Percentiles rank a stretch among this genome's conserved stretches.
These are phyloP conservation scores for Mortierella sp. DNA, from an alignment of 371 early-diverging fungal genomes.

Conservation along the genomic window DNA sequence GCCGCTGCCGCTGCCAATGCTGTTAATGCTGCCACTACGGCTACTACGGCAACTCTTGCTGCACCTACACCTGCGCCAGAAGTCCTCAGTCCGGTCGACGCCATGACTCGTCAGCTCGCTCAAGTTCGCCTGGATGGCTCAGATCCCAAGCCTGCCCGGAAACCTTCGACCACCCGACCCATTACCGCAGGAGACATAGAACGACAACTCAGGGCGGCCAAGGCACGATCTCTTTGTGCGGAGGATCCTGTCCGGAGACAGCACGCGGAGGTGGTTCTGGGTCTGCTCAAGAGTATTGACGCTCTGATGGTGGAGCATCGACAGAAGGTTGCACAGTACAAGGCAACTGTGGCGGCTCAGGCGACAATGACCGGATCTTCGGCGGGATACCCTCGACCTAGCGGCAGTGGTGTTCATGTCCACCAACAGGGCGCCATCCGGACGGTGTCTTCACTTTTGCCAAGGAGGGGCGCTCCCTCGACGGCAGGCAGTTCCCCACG, in stretches of 20 bases:
- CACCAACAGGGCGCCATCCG: conserved; percentile 27
- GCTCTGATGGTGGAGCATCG: conserved; percentile 35
- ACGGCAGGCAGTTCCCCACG: neutral
- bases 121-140: conserved; percentile 19
- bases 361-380: neutral
- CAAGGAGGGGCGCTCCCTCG: conserved; percentile 4
- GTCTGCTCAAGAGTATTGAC: conserved; percentile 47
- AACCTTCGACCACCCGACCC: conserved; percentile 24
- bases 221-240: conserved; percentile 38
- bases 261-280: conserved; percentile 41
- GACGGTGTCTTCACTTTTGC: conserved; percentile 38
- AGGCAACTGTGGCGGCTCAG: conserved; percentile 6
- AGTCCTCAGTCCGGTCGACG: conserved; percentile 31
- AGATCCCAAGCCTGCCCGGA: conserved; percentile 1
- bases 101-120: conserved; percentile 41
- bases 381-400: neutral
- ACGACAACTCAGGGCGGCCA: conserved; percentile 33
- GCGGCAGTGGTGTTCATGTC: conserved; percentile 12
- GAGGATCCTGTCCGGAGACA: conserved; percentile 42
- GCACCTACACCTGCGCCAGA: neutral
- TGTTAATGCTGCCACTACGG: conserved; percentile 7
- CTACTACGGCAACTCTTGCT: neutral
- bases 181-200: conserved; percentile 30
- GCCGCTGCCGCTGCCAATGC: neutral
- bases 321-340: conserved; percentile 32